Evolutionary conservation across 75 land plant genomes (phyloP).

Genomic region (Larix kaempferi): DNA sequence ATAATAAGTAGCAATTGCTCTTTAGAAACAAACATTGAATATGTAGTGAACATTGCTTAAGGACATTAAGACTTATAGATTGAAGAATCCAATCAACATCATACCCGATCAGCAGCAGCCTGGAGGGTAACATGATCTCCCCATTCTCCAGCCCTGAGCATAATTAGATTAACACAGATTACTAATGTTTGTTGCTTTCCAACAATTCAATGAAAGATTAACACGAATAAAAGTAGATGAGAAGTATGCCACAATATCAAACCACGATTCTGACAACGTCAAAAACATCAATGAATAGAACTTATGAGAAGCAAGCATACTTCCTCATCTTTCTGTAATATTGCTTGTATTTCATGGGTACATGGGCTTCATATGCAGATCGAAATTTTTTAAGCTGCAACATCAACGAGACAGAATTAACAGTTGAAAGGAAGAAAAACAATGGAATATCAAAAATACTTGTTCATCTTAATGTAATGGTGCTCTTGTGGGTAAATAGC

Average conservation of each 20-base stretch:
- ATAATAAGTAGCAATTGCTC: neutral
- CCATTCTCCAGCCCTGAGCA: conserved; percentile 90
- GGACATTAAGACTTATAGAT: neutral
- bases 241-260: neutral
- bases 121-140: conserved; percentile 97
- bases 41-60: neutral
- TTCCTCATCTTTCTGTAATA: conserved; percentile 85
- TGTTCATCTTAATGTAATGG: neutral
- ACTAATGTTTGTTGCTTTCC: neutral
- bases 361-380: conserved; percentile 78
- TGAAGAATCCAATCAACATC: neutral
- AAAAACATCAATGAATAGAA: neutral
- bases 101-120: conserved; percentile 95
- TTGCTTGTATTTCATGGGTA: conserved; percentile 89
- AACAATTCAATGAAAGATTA: neutral
- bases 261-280: neutral
- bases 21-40: neutral
- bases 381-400: conserved; percentile 77
- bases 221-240: neutral
- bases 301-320: conserved; percentile 31
- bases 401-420: conserved; percentile 3
- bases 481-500: neutral
- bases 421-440: conserved; percentile 11
- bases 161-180: neutral
- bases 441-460: neutral